Evolutionary conservation across 192 early-diverging fungal genomes (phyloP), one percentile per base, ranked within the genome.

Genomic region (Coemansia sp.): DNA sequence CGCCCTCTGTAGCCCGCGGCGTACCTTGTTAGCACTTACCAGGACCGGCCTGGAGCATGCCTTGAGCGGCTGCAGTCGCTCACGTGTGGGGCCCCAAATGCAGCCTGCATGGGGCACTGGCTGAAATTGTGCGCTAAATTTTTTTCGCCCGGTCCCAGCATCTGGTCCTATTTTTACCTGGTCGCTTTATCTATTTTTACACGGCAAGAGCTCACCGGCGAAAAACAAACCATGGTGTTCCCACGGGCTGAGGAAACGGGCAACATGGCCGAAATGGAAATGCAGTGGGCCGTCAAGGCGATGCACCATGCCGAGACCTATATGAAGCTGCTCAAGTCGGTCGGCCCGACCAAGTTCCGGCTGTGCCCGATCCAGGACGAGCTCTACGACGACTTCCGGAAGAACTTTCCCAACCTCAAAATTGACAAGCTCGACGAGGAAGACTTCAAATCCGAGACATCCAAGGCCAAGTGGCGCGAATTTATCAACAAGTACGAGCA

Each of bases 281-380:
- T 89, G 82, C 92, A 94, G 60, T 97, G 91, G 93, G 88, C 88
- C 27, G 90, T 94, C 71, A 93, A 93, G 81, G 92, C 93, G 40
- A 85, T 92, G 78, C 89, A 92, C 52, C 92, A 97, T 59, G 92
- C 94, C 23, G 94, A 97, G 60, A 94, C 90, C 14, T 95, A 91
- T 70, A 91, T 90, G 77, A 88, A 87, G 40, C 76, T 97, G 44
- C 73, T 97, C 30, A 66, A 78, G 23, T 42, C 75, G 9, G 70
- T 91, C 35, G 89, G 88, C 25, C 81, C 82, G 38, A 79, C 70
- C 32, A 89, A 87, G 55, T 77, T 97, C 58, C 83, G 82, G 58
- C 81, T 97, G 28, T 94, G 92, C 43, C 81, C 63, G 4, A 85
- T 93, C 62, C 90, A 94, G 34, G 87, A 90, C 38, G 87, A 93